Conservation (phyloP, 2,329 filamentous ascomycete genomes). For the Colletotrichum liriopes region DNA sequence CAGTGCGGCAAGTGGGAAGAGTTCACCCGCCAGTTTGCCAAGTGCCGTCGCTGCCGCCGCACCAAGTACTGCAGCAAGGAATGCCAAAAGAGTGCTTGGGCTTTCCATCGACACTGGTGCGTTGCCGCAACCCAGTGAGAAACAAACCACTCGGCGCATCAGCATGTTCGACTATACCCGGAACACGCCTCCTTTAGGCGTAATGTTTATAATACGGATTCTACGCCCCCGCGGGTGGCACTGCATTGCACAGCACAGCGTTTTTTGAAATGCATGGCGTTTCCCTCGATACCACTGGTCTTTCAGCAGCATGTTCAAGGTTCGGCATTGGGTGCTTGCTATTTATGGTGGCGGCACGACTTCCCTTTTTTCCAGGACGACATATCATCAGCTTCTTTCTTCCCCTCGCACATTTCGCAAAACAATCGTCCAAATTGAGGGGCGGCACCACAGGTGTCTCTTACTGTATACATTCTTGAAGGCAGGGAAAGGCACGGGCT, state of each 20-base stretch:
- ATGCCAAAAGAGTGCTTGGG: constrained; percentile 99
- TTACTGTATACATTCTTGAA: not conserved
- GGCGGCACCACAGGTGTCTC: not conserved
- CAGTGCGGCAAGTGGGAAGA: constrained; percentile 99
- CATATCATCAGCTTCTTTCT: constrained; percentile 20
- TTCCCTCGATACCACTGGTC: constrained; percentile 62
- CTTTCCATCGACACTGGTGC: constrained; percentile 98
- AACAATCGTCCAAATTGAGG: not conserved
- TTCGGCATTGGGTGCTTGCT: constrained; percentile 42
- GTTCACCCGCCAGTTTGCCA: constrained; percentile 95
- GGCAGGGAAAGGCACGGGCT: not conserved
- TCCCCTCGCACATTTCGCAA: not conserved
- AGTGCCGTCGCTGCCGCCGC: constrained; percentile 93
- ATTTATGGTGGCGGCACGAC: constrained; percentile 36
- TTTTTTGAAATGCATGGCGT: constrained; percentile 58
- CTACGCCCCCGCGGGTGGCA: constrained; percentile 48
- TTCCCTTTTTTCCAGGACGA: constrained; percentile 30
- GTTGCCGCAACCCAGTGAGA: constrained; percentile 76
- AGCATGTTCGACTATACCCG: constrained; percentile 42
- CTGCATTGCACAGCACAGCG: constrained; percentile 61
- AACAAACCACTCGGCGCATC: constrained; percentile 14
- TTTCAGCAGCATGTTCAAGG: constrained; percentile 43
- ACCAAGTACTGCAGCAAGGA: constrained; percentile 99
- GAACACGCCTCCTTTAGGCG: constrained; percentile 28
- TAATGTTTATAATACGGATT: constrained; percentile 43